Base-by-base conservation (phyloP, 106 monocot species). In the Acorus gramineus region DNA sequence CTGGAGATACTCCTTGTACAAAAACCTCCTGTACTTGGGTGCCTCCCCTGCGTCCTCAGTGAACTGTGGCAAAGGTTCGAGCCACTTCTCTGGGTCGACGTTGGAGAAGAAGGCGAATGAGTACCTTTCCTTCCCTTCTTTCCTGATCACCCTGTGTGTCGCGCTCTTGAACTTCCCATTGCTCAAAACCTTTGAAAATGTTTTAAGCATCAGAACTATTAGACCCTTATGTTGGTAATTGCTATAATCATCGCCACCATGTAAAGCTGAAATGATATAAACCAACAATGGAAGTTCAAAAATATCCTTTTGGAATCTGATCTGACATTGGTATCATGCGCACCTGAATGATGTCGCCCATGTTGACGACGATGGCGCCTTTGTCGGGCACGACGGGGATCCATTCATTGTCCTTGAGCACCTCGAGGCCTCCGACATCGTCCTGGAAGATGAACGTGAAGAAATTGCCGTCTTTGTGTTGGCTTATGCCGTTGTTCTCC, bases 311-410 rank as follows among this genome's bases (percentile, higher is more conserved):
- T 28, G 28, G 28, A 28, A 28, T 28, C 28, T 28, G 28, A 28
- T 28, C 1, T 28, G 28, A 28, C 28, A 28, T 28, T 28, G 28
- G 28, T 28, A 28, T 28, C 28, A 28, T 28, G 28, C n/a, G 5
- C 53, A 84, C 84, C 73, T 84, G 84, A 63, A 84, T 57, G 8
- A 74, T 58, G 50, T 84, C 84, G 7, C 69, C 84, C 8, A 84
- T 6, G 51, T 84, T 84, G 51, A 80, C 80, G 7, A 84, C 53
- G 42, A 84, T 79, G 71, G 55, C 69, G 6, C 67, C 75, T 5
- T 75, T 66, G 9, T 7, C 42, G 11, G 78, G 79, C 2, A 66
- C 69, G 6, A 56, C 76, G 3, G 63, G 54, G 55, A 84, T 70
- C 80, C 84, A 84, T 43, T 73, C 28, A 8, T 63, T 80, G 51